Conservation (phyloP, 2,329 filamentous ascomycete species). For the Fusarium sp. region DNA sequence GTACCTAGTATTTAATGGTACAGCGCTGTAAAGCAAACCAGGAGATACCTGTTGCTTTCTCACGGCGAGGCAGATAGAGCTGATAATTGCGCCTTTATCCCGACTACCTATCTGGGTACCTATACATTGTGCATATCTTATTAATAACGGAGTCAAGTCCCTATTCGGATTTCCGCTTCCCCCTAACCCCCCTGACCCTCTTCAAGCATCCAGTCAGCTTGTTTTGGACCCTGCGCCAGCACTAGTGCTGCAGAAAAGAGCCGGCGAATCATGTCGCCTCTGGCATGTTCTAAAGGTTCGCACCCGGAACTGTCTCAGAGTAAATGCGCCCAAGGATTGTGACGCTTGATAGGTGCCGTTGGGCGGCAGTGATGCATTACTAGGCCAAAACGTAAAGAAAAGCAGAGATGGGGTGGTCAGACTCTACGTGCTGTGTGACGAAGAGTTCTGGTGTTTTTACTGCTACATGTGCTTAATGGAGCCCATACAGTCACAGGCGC, state of each 20-base stretch:
- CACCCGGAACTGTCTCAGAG: conserved; percentile 24
- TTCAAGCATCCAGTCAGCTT: conserved; percentile 16
- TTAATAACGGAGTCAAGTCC: conserved; percentile 11
- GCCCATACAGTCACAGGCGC: conserved; percentile 11
- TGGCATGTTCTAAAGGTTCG: conserved; percentile 13
- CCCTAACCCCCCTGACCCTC: conserved; percentile 26
- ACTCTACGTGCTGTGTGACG: not conserved
- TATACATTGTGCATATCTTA: not conserved
- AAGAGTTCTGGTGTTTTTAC: not conserved
- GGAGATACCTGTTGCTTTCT: not conserved
- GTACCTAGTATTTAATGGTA: not conserved
- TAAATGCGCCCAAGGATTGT: conserved; percentile 21
- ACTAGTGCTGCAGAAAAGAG: conserved; percentile 26
- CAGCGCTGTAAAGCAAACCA: not conserved
- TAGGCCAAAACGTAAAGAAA: not conserved
- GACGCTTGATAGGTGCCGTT: conserved; percentile 8
- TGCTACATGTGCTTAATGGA: conserved; percentile 4
- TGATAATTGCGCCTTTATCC: too few species aligned
- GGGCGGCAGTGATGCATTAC: not conserved
- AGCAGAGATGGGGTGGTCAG: not conserved
- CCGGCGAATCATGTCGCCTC: conserved; percentile 23
- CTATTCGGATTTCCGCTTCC: conserved; percentile 16
- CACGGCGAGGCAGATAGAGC: too few species aligned
- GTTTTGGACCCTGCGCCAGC: conserved; percentile 40
- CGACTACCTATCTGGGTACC: too few species aligned